These are phyloP conservation scores for Hypoxylon lenormandii DNA, from an alignment of 495 filamentous ascomycete genomes.

Conservation along the genomic window DNA sequence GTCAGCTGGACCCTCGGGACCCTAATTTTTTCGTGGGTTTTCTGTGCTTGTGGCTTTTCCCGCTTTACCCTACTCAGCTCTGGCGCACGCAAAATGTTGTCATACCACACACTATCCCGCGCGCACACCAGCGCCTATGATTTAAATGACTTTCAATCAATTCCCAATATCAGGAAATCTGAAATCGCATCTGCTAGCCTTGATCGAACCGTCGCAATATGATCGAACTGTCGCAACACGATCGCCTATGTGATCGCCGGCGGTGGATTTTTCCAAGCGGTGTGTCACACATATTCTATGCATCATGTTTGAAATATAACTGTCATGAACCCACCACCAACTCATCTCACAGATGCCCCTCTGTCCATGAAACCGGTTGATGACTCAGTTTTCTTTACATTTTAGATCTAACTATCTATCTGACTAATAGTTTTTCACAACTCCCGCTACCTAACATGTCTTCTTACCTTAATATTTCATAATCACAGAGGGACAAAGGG, in stretches of 20 bases:
- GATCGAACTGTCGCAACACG: constrained; percentile 14
- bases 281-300: constrained; percentile 8
- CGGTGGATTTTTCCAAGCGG: constrained; percentile 14
- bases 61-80: constrained; percentile 21
- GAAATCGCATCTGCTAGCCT: constrained; percentile 1
- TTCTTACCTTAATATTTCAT: too few relatives aligned
- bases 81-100: constrained; percentile 36
- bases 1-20: constrained; percentile 26
- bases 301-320: constrained; percentile 1
- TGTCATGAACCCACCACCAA: not conserved
- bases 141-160: constrained; percentile 24
- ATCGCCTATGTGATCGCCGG: constrained; percentile 7
- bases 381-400: too few relatives aligned
- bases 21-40: too few relatives aligned
- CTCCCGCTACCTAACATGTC: too few relatives aligned
- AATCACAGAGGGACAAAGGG: too few relatives aligned
- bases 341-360: not conserved
- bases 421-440: too few relatives aligned
- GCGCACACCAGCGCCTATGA: constrained; percentile 19
- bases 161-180: constrained; percentile 14
- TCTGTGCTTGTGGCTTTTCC: constrained; percentile 16
- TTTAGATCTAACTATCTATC: too few relatives aligned
- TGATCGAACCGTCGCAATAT: constrained; percentile 18
- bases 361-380: too few relatives aligned
- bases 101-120: constrained; percentile 18